phyloP scores from a whole-genome alignment of 495 filamentous ascomycete species.

The Bacidia rubella region DNA sequence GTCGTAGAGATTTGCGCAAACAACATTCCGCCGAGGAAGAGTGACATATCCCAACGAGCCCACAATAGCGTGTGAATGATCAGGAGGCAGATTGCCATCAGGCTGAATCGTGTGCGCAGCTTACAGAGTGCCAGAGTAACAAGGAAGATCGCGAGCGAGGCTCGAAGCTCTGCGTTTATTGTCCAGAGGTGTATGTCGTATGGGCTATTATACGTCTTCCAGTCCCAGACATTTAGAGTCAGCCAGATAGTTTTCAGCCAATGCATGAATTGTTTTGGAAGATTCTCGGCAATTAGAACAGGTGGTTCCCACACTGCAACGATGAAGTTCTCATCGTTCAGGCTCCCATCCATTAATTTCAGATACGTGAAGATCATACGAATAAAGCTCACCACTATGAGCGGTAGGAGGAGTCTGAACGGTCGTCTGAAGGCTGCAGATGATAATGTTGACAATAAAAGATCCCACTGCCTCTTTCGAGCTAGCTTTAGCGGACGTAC shows the following conservation, averaged over 20 bases:
- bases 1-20: constrained; percentile 44
- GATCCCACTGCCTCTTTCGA: constrained; percentile 28
- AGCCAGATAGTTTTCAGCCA: neutral
- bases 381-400: constrained; percentile 34
- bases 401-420: constrained; percentile 31
- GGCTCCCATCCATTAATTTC: neutral
- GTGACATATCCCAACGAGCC: constrained; percentile 31
- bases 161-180: constrained; percentile 35
- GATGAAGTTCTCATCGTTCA: neutral
- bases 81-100: constrained; percentile 10
- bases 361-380: constrained; percentile 37
- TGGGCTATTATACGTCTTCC: neutral
- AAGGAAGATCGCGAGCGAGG: constrained; percentile 34
- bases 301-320: neutral
- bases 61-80: constrained; percentile 17
- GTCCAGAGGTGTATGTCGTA: constrained; percentile 38
- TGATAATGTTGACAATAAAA: constrained; percentile 24
- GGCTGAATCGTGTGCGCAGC: constrained; percentile 12
- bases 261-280: neutral
- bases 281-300: too few species aligned
- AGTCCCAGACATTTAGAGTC: neutral
- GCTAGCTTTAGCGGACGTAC: constrained; percentile 35
- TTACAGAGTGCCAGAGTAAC: constrained; percentile 25
- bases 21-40: constrained; percentile 39
- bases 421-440: constrained; percentile 36